Conservation (phyloP, 2,329 filamentous ascomycete species). For the Verticillium isaacii region DNA sequence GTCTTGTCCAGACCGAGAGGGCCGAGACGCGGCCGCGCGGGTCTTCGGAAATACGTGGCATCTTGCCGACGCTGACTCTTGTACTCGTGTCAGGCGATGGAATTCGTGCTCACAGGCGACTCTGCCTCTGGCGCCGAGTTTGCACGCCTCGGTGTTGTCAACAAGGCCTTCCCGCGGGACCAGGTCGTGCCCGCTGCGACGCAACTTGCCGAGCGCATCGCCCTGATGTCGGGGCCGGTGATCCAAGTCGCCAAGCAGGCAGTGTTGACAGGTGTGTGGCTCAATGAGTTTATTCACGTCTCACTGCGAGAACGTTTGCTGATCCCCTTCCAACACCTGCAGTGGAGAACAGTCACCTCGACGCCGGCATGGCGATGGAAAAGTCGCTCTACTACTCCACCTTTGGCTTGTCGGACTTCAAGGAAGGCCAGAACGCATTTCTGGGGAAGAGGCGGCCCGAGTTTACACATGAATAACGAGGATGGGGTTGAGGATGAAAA, state of each 20-base stretch:
- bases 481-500: no score
- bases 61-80: background rate
- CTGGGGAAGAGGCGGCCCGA: constrained; percentile 28
- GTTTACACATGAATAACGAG: constrained; percentile 14
- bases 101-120: constrained; percentile 37
- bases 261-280: constrained; percentile 30
- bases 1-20: constrained; percentile 4
- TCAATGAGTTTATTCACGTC: background rate
- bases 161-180: constrained; percentile 26
- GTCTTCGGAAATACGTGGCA: background rate
- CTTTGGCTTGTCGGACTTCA: constrained; percentile 31
- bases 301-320: constrained; percentile 4
- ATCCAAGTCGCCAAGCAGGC: constrained; percentile 37
- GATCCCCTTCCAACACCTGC: constrained; percentile 9
- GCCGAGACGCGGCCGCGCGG: background rate
- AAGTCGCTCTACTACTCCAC: constrained; percentile 30
- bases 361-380: constrained; percentile 30
- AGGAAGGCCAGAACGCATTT: constrained; percentile 35
- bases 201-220: constrained; percentile 31
- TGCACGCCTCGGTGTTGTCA: constrained; percentile 33
- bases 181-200: constrained; percentile 31
- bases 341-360: constrained; percentile 36
- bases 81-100: constrained; percentile 31
- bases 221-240: constrained; percentile 32
- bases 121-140: constrained; percentile 29